Conservation (phyloP, 768 basidiomycete species). For the Xanthoconium purpureum region DNA sequence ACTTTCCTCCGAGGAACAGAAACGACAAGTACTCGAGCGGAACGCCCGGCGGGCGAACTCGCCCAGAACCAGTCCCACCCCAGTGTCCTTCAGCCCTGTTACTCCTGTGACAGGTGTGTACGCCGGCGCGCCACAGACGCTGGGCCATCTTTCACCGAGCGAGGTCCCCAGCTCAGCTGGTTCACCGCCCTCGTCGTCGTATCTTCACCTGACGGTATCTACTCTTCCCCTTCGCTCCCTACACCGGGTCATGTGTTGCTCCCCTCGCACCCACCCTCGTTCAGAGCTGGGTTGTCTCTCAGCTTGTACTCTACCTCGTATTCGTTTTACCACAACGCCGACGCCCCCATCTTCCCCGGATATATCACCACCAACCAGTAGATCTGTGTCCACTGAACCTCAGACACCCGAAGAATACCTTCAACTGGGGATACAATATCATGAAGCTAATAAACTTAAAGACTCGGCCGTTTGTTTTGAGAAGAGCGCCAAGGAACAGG, state of each 20-base stretch:
- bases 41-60: slow-evolving; percentile 45
- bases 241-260: slow-evolving; percentile 15
- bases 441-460: slow-evolving; percentile 66
- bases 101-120: slow-evolving; percentile 24
- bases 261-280: slow-evolving; percentile 35
- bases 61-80: slow-evolving; percentile 21
- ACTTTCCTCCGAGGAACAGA: slow-evolving; percentile 37
- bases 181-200: not conserved
- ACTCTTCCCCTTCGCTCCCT: slow-evolving; percentile 16
- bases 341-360: slow-evolving; percentile 23
- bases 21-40: slow-evolving; percentile 52
- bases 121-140: not conserved
- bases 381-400: slow-evolving; percentile 18
- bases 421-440: slow-evolving; percentile 73
- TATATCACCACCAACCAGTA: slow-evolving; percentile 15
- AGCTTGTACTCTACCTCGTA: slow-evolving; percentile 57
- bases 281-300: slow-evolving; percentile 37
- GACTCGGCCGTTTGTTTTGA: slow-evolving; percentile 77
- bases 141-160: not conserved
- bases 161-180: not conserved
- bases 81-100: slow-evolving; percentile 9
- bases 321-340: slow-evolving; percentile 63
- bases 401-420: slow-evolving; percentile 64
- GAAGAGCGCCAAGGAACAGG: slow-evolving; percentile 64
- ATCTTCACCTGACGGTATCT: slow-evolving; percentile 15